Evolutionary conservation across 2,329 filamentous ascomycete genomes (phyloP).

Genomic region (Aspergillus sp.): DNA sequence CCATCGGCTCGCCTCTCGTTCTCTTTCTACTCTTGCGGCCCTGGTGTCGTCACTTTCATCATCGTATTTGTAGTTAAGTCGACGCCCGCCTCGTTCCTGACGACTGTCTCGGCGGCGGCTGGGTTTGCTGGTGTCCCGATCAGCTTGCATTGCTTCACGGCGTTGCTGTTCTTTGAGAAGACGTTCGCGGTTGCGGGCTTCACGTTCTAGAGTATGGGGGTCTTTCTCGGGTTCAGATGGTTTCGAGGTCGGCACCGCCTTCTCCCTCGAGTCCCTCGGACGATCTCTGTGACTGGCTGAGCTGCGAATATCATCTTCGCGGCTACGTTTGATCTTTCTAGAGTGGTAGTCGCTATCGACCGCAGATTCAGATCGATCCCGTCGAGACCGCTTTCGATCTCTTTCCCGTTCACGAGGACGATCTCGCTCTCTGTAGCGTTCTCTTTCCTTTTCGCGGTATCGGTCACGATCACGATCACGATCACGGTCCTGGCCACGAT

Average conservation of each 20-base stretch:
- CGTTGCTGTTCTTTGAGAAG: conserved; percentile 66
- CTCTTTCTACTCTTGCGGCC: conserved; percentile 38
- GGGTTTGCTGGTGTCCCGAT: conserved; percentile 26
- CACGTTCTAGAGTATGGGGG: conserved; percentile 72
- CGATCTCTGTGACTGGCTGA: conserved; percentile 22
- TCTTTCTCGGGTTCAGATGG: conserved; percentile 54
- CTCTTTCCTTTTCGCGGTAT: conserved; percentile 45
- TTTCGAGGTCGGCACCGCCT: conserved; percentile 11
- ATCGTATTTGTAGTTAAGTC: conserved; percentile 51
- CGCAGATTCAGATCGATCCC: conserved; percentile 39
- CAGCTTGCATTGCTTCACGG: conserved; percentile 51
- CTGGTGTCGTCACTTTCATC: conserved; percentile 40
- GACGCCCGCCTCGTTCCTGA: conserved; percentile 35
- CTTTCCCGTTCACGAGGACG: conserved; percentile 12
- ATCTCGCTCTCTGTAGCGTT: conserved; percentile 33
- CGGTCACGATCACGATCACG: conserved; percentile 28
- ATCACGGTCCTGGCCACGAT: conserved; percentile 18
- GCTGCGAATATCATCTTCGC: conserved; percentile 26
- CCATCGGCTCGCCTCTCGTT: conserved; percentile 40
- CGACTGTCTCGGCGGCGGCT: conserved; percentile 36
- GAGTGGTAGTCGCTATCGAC: conserved; percentile 33
- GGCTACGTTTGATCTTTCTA: conserved; percentile 37
- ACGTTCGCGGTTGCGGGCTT: conserved; percentile 62
- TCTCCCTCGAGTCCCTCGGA: conserved; percentile 15
- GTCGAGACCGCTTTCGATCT: conserved; percentile 39